Evolutionary conservation across 495 filamentous ascomycete genomes (phyloP), one percentile per base, ranked within the genome.

Genomic region (Aspergillus diversus): DNA sequence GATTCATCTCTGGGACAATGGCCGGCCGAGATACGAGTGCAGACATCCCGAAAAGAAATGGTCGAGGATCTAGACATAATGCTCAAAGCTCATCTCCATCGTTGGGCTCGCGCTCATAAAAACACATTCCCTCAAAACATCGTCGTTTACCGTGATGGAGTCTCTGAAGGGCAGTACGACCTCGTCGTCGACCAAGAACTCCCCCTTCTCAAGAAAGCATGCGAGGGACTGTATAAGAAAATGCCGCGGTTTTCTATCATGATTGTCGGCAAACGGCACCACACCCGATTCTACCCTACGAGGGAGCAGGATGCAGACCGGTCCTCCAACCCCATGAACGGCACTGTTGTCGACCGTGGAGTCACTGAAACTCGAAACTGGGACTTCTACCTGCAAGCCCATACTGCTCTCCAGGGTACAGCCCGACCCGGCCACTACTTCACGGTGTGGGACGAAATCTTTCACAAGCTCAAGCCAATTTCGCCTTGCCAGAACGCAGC

Each of bases 331-430:
- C 83, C 88, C 3, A 71, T 78, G 39, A 86, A 86, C 43, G 93
- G 94, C 8, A 97, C 92, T 3, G 84, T 97, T 5, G 92, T 97
- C 15, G 94, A 97, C 74, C 86, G 92, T 51, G 89, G 90, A 13
- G 83, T 96, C 35, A 96, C 91, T 9, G 88, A 88, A 61, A 84
- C 85, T 46, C 81, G 83, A n/a, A 79, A 83, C 63, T 94, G 87
- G 81, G 92, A 97, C 65, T 97, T 96, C 73, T 98, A 85, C 79
- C 75, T 97, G 12, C 89, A 94, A 62, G 89, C 93, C 0, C 94
- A 97, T 71, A 80, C 82, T 12, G 90, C 90, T 1, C 80, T 97
- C 31, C 88, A 97, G 75, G 94, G 94, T 17, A 97, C 94, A 5
- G 92, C 92, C 0, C 83, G 88, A 2, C 88, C 90, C 0, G 87